Conservation (phyloP, 1,284 basidiomycete genomes). For the Melanopsichium pennsylvanicum region DNA sequence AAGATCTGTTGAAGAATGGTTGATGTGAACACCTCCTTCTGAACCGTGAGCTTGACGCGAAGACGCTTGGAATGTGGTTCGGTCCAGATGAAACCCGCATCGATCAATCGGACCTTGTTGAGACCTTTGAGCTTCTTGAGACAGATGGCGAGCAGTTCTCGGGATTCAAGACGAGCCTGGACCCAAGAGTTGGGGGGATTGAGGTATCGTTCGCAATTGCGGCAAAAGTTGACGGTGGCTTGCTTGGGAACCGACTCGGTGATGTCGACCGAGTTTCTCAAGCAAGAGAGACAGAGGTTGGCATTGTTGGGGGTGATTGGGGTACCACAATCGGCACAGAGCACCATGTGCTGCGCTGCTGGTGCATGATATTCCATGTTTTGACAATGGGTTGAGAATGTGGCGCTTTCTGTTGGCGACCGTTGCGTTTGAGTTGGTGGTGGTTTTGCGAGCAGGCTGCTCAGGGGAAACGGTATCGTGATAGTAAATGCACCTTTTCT, state of each 20-base stretch:
- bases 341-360: slow-evolving; percentile 63
- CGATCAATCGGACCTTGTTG: slow-evolving; percentile 91
- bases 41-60: slow-evolving; percentile 92
- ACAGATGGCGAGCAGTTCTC: slow-evolving; percentile 79
- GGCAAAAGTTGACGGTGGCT: slow-evolving; percentile 90
- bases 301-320: slow-evolving; percentile 95
- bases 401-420: no score
- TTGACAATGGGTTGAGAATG: no score
- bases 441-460: no score
- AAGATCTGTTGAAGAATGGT: slow-evolving; percentile 98
- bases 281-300: slow-evolving; percentile 90
- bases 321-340: slow-evolving; percentile 73
- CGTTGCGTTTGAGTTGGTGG: not conserved
- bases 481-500: not conserved
- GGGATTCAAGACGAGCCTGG: slow-evolving; percentile 84
- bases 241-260: slow-evolving; percentile 98
- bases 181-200: slow-evolving; percentile 90
- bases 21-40: slow-evolving; percentile 95
- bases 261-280: slow-evolving; percentile 92
- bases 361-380: slow-evolving; percentile 59
- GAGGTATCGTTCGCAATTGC: slow-evolving; percentile 94
- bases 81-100: slow-evolving; percentile 98
- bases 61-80: slow-evolving; percentile 95
- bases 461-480: not conserved
- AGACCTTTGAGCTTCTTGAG: slow-evolving; percentile 93